Percentiles rank a stretch among this genome's conserved stretches.
Evolutionary conservation across 2,329 filamentous ascomycete genomes (phyloP).

Genomic region (Epichloe baconii): DNA sequence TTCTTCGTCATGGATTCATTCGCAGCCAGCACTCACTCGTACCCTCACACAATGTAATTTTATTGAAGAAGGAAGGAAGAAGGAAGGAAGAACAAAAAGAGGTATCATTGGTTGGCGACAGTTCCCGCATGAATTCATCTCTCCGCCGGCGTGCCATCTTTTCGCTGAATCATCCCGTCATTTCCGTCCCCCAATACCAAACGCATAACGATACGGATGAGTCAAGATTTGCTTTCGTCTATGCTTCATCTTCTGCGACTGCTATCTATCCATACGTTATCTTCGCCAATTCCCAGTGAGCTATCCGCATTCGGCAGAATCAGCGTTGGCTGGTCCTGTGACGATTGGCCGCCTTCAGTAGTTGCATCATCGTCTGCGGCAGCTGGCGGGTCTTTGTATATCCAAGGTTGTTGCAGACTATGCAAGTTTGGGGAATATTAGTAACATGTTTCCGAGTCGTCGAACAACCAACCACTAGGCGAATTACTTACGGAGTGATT

Average conservation of each 20-base stretch:
- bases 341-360: constrained; percentile 13
- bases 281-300: constrained; percentile 25
- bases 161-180: neutral
- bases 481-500: constrained; percentile 43
- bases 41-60: neutral
- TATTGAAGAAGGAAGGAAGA: no score
- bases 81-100: neutral
- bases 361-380: constrained; percentile 15
- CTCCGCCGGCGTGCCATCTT: neutral
- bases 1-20: no score
- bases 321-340: constrained; percentile 9
- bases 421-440: neutral
- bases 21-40: no score
- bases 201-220: no score
- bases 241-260: constrained; percentile 2
- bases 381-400: constrained; percentile 44
- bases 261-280: constrained; percentile 25
- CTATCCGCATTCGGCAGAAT: constrained; percentile 23
- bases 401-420: constrained; percentile 59
- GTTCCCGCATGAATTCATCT: neutral
- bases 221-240: neutral
- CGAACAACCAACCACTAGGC: neutral
- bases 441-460: neutral
- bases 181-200: neutral
- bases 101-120: neutral